phyloP scores from a whole-genome alignment of 169 alveolate genomes.

The Plasmodium sp. region DNA sequence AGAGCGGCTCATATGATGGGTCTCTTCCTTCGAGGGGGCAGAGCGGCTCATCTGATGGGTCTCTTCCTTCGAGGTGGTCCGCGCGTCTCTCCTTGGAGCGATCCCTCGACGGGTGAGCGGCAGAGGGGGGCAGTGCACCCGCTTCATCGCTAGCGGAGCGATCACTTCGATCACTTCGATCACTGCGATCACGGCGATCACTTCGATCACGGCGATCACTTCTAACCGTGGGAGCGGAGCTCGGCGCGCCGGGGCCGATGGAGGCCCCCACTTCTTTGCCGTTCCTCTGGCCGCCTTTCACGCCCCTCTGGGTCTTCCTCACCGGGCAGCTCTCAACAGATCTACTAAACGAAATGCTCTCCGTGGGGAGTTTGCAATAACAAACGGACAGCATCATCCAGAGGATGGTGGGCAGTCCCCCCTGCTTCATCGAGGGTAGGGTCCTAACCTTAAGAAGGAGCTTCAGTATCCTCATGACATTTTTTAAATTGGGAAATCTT shows the following conservation, averaged over 20 bases:
- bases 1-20: too few relatives aligned
- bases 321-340: background rate
- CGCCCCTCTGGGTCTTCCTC: background rate
- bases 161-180: background rate
- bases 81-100: background rate
- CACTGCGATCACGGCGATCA: background rate
- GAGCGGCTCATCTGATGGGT: background rate
- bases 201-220: background rate
- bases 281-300: background rate
- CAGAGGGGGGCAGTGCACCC: background rate
- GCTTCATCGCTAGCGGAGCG: background rate
- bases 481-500: conserved; percentile 86
- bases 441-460: conserved; percentile 88
- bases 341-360: background rate
- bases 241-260: background rate
- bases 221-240: too few relatives aligned
- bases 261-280: background rate
- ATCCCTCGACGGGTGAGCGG: background rate
- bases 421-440: conserved; percentile 91
- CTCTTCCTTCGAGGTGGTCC: background rate
- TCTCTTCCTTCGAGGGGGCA: background rate
- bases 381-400: conserved; percentile 88
- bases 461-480: conserved; percentile 89
- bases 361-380: conserved; percentile 30
- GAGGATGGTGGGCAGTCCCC: conserved; percentile 92